phyloP scores from a whole-genome alignment of 495 filamentous ascomycete genomes.

The Penicillium pulvis region DNA sequence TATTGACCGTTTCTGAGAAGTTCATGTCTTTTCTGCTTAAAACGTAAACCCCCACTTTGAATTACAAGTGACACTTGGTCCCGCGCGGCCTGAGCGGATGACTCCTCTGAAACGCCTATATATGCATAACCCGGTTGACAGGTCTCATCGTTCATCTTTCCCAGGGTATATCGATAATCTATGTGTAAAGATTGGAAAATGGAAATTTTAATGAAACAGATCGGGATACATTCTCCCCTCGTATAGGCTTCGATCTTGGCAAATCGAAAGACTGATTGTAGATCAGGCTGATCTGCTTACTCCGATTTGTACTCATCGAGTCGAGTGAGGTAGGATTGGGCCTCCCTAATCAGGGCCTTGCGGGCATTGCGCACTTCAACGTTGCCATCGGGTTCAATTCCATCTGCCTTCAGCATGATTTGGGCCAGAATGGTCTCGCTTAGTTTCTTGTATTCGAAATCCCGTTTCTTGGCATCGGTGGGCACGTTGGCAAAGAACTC shows the following conservation, averaged over 20 bases:
- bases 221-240: not conserved
- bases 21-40: not conserved
- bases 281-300: not conserved
- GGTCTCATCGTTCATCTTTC: slow-evolving; percentile 4
- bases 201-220: not conserved
- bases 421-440: slow-evolving; percentile 84
- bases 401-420: slow-evolving; percentile 82
- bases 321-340: slow-evolving; percentile 63
- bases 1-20: not conserved
- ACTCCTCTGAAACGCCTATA: slow-evolving; percentile 21
- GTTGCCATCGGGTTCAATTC: slow-evolving; percentile 72
- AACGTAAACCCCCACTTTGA: not conserved
- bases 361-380: slow-evolving; percentile 63
- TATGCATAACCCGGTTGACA: slow-evolving; percentile 14
- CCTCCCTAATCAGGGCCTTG: slow-evolving; percentile 74
- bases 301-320: slow-evolving; percentile 54
- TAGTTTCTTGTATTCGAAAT: slow-evolving; percentile 77
- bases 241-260: not conserved
- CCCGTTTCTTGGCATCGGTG: slow-evolving; percentile 65
- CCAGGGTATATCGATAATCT: slow-evolving; percentile 17
- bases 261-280: not conserved
- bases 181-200: slow-evolving; percentile 15
- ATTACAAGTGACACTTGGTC: not conserved
- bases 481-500: slow-evolving; percentile 69
- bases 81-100: slow-evolving; percentile 10